phyloP scores from a whole-genome alignment of 495 filamentous ascomycete species.

The Neurospora sp. region DNA sequence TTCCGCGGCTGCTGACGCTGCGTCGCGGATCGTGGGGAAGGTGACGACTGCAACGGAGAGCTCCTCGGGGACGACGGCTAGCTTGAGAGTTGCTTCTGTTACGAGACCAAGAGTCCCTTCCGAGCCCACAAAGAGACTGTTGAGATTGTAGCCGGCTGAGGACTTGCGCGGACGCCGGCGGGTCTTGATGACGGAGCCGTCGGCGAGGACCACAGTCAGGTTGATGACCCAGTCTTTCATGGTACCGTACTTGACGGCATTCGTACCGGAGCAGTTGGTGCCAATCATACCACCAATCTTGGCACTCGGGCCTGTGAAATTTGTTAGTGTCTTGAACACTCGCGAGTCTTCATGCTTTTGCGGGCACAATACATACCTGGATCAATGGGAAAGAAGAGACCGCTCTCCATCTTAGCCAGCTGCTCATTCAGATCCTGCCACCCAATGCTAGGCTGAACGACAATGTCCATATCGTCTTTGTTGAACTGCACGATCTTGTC shows the following conservation, averaged over 20 bases:
- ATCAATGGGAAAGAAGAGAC: constrained; percentile 85
- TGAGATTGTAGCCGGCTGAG: constrained; percentile 75
- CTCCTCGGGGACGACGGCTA: constrained; percentile 62
- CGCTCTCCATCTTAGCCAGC: constrained; percentile 54
- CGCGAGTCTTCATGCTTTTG: not conserved
- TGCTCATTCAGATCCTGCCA: constrained; percentile 84
- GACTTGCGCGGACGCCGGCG: constrained; percentile 63
- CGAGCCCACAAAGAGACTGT: constrained; percentile 63
- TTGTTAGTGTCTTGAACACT: constrained; percentile 6
- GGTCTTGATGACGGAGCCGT: constrained; percentile 72
- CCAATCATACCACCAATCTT: constrained; percentile 70
- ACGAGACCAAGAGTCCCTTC: constrained; percentile 72
- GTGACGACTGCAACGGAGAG: constrained; percentile 65
- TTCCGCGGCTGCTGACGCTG: constrained; percentile 56
- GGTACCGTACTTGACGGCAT: constrained; percentile 71
- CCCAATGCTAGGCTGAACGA: constrained; percentile 82
- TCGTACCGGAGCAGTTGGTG: constrained; percentile 71
- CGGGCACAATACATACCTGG: constrained; percentile 41
- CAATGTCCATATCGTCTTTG: constrained; percentile 81
- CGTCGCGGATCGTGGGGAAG: constrained; percentile 64
- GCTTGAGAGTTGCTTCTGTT: constrained; percentile 65
- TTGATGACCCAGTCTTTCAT: constrained; percentile 87
- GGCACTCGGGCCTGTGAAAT: constrained; percentile 42
- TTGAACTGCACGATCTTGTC: constrained; percentile 69
- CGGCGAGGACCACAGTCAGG: constrained; percentile 67